Evolutionary conservation across 495 filamentous ascomycete species (phyloP).

Genomic region (Penicillium parvum): DNA sequence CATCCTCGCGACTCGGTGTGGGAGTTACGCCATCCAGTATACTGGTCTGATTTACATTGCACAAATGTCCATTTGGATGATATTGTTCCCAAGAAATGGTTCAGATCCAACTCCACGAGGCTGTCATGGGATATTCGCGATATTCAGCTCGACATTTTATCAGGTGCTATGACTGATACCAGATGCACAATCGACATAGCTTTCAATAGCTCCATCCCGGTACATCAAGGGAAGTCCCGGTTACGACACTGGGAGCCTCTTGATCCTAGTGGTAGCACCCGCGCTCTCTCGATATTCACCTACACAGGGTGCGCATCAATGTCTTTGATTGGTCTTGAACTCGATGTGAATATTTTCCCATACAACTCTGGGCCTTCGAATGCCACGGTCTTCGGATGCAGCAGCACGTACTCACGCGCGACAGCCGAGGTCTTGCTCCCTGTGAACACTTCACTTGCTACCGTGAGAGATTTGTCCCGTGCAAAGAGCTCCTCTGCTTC

Average conservation of each 20-base stretch:
- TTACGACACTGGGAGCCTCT: conserved; percentile 22
- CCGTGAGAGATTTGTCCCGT: background rate
- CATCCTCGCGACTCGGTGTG: conserved; percentile 4
- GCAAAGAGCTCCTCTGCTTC: background rate
- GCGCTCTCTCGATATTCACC: conserved; percentile 3
- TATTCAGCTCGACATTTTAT: background rate
- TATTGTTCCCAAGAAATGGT: background rate
- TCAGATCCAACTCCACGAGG: background rate
- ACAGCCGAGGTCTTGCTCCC: conserved; percentile 10
- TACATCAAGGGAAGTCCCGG: background rate
- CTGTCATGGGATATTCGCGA: conserved; percentile 4
- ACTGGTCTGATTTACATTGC: conserved; percentile 23
- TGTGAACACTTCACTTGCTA: conserved; percentile 4
- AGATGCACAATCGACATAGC: conserved; percentile 8
- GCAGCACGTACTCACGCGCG: conserved; percentile 7
- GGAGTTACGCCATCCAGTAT: conserved; percentile 18
- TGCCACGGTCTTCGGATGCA: conserved; percentile 16
- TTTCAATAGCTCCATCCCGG: conserved; percentile 5
- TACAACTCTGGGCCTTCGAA: conserved; percentile 2
- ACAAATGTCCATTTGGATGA: background rate
- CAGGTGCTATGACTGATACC: background rate
- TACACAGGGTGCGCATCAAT: conserved; percentile 6
- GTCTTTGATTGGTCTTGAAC: conserved; percentile 8
- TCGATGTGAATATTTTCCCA: conserved; percentile 6
- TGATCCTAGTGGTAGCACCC: background rate